These are phyloP conservation scores for Exophiala viscosa DNA, from an alignment of 2,329 filamentous ascomycete species.

Conservation along the genomic window DNA sequence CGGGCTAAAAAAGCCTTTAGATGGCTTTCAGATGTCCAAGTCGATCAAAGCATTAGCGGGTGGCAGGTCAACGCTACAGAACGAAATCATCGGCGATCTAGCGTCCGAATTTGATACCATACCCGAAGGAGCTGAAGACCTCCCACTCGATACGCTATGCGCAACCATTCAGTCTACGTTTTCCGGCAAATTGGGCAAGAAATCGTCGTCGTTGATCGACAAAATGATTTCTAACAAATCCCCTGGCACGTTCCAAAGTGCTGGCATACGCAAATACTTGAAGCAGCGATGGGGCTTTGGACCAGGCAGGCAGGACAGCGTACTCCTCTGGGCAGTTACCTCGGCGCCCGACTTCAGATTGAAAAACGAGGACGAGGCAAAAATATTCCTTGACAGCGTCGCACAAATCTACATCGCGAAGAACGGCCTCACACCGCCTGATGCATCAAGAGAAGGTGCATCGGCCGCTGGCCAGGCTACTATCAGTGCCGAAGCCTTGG, in stretches of 20 bases:
- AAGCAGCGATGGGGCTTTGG: constrained; percentile 31
- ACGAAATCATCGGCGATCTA: constrained; percentile 45
- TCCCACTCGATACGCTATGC: constrained; percentile 35
- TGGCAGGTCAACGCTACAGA: constrained; percentile 45
- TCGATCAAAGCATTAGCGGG: too few relatives aligned
- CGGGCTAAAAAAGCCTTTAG: too few relatives aligned
- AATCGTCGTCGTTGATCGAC: constrained; percentile 31
- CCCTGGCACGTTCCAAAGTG: constrained; percentile 31
- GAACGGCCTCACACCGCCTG: constrained; percentile 1
- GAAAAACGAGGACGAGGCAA: constrained; percentile 16
- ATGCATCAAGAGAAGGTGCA: neutral
- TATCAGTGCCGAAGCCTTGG: neutral
- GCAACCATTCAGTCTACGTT: constrained; percentile 32
- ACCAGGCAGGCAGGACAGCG: constrained; percentile 21
- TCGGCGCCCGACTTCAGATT: constrained; percentile 28
- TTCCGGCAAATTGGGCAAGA: constrained; percentile 34
- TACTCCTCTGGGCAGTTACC: constrained; percentile 29
- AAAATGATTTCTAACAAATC: constrained; percentile 32
- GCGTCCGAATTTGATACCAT: constrained; percentile 39
- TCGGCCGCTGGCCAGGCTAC: neutral
- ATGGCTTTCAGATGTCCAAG: too few relatives aligned
- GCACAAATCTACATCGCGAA: constrained; percentile 23
- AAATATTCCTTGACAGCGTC: constrained; percentile 28
- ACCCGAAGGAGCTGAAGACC: constrained; percentile 41
- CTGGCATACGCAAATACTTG: constrained; percentile 27